phyloP scores from a whole-genome alignment of 75 land plant genomes.

The Azolla pinnata region DNA sequence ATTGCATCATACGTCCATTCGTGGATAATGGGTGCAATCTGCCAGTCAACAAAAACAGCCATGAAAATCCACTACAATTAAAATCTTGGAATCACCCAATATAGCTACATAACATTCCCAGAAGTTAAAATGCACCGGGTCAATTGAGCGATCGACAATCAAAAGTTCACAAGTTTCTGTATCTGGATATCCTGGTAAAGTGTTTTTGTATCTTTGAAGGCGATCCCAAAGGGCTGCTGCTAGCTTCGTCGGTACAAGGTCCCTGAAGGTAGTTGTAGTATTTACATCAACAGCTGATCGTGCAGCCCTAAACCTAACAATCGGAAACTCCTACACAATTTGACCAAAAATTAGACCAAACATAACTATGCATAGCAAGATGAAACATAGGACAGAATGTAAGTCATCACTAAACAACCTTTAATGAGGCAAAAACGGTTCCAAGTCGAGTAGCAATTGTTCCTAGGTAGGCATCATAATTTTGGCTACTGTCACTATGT shows the following conservation, averaged over 20 bases:
- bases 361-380: too few species aligned
- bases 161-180: slow-evolving; percentile 90
- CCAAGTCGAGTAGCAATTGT: slow-evolving; percentile 73
- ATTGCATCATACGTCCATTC: slow-evolving; percentile 99
- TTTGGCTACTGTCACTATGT: slow-evolving; percentile 41
- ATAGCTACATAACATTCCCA: neutral
- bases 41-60: slow-evolving; percentile 6
- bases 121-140: slow-evolving; percentile 47
- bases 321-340: slow-evolving; percentile 75
- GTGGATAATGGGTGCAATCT: slow-evolving; percentile 97
- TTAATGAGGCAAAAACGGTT: slow-evolving; percentile 89
- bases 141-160: slow-evolving; percentile 87
- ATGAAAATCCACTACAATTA: neutral
- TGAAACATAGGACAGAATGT: too few species aligned
- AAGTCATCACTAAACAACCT: slow-evolving; percentile 42
- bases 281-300: slow-evolving; percentile 50
- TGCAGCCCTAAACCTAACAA: slow-evolving; percentile 81
- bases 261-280: slow-evolving; percentile 59
- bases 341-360: too few species aligned
- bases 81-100: too few species aligned
- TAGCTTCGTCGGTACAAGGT: slow-evolving; percentile 80
- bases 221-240: slow-evolving; percentile 83
- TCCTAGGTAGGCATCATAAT: slow-evolving; percentile 59
- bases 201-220: slow-evolving; percentile 54
- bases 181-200: slow-evolving; percentile 60